phyloP scores from a whole-genome alignment of 2,329 filamentous ascomycete species.

The Cytospora leucostoma region DNA sequence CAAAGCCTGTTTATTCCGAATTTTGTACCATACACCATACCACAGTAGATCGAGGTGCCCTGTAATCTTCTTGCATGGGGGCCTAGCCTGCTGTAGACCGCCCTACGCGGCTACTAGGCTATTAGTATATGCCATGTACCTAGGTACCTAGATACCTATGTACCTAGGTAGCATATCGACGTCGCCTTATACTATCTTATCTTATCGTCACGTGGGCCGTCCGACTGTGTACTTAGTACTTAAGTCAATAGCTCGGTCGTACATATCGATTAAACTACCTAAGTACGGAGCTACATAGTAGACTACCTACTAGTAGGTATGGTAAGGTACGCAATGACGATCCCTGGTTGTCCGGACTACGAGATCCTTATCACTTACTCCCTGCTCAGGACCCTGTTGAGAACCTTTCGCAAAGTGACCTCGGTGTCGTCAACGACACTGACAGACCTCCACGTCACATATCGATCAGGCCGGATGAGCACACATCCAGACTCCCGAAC shows the following conservation, averaged over 20 bases:
- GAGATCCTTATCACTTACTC: not conserved
- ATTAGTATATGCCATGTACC: not conserved
- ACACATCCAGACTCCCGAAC: slow-evolving; percentile 54
- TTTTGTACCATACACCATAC: not conserved
- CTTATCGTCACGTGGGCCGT: not conserved
- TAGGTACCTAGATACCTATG: not conserved
- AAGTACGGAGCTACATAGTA: no score
- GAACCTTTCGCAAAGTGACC: slow-evolving; percentile 25
- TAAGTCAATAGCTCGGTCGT: not conserved
- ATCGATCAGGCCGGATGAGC: slow-evolving; percentile 53
- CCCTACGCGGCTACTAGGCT: not conserved
- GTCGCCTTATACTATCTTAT: not conserved
- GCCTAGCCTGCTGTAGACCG: not conserved
- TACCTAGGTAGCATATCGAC: not conserved
- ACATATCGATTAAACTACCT: no score
- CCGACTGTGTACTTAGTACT: slow-evolving; percentile 24
- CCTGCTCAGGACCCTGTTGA: slow-evolving; percentile 24
- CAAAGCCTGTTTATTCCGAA: not conserved
- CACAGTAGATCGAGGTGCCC: not conserved
- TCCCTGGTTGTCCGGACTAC: no score
- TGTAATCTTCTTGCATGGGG: not conserved
- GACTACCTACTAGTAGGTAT: no score
- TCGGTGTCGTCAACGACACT: slow-evolving; percentile 17
- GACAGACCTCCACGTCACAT: slow-evolving; percentile 48
- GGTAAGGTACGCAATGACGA: no score